Percentiles rank a stretch among this genome's conserved stretches.
phyloP scores from a whole-genome alignment of 2,329 filamentous ascomycete species.

The Hymenoscyphus fructigenus region DNA sequence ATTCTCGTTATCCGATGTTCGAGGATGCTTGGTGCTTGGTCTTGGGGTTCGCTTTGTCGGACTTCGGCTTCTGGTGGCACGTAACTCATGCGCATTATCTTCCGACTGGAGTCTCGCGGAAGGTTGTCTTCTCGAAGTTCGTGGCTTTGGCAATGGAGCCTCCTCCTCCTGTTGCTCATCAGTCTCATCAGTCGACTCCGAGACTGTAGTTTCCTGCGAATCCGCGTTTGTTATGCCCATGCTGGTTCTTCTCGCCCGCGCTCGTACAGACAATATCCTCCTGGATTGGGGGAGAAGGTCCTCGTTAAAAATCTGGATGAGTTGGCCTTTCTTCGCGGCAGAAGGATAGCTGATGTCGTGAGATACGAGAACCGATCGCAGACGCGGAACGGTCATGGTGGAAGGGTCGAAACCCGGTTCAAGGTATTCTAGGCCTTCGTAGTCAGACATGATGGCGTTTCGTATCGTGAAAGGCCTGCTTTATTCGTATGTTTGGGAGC shows the following conservation, averaged over 20 bases:
- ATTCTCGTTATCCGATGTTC: slow-evolving; percentile 51
- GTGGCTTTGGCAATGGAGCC: slow-evolving; percentile 49
- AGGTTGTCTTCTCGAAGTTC: slow-evolving; percentile 55
- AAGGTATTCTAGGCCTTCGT: slow-evolving; percentile 75
- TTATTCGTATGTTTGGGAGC: background rate
- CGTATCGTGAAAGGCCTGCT: slow-evolving; percentile 11
- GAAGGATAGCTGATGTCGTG: slow-evolving; percentile 85
- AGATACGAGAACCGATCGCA: slow-evolving; percentile 87
- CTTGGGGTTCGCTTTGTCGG: slow-evolving; percentile 56
- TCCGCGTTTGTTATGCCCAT: slow-evolving; percentile 76
- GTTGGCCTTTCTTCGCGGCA: slow-evolving; percentile 86
- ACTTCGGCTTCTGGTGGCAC: slow-evolving; percentile 37
- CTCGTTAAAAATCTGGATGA: slow-evolving; percentile 80
- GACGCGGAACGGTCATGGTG: slow-evolving; percentile 78
- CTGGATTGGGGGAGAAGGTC: slow-evolving; percentile 76
- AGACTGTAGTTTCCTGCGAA: slow-evolving; percentile 51
- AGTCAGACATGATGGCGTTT: slow-evolving; percentile 53
- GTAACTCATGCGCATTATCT: slow-evolving; percentile 50
- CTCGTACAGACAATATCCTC: slow-evolving; percentile 72
- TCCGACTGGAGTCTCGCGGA: slow-evolving; percentile 50
- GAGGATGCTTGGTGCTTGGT: slow-evolving; percentile 53
- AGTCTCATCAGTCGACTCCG: background rate
- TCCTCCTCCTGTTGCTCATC: slow-evolving; percentile 62
- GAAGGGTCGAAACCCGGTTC: slow-evolving; percentile 82
- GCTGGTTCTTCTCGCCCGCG: slow-evolving; percentile 80